phyloP scores from a whole-genome alignment of 2,329 filamentous ascomycete genomes.

The Madurella fahalii region DNA sequence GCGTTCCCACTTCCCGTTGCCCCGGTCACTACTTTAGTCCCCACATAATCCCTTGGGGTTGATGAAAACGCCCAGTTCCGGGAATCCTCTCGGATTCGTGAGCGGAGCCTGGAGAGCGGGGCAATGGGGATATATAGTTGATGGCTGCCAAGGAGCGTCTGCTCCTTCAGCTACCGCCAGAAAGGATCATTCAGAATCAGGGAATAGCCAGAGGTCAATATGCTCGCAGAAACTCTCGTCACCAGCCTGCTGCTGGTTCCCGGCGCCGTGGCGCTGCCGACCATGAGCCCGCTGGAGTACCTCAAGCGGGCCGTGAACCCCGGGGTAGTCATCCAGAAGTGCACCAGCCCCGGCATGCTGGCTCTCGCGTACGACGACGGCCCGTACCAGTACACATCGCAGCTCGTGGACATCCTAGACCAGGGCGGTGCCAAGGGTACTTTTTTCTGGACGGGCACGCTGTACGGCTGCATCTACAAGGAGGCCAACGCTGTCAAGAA shows the following conservation, averaged over 20 bases:
- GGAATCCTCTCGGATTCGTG: neutral
- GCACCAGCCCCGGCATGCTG: constrained; percentile 41
- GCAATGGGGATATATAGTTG: neutral
- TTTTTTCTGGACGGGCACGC: constrained; percentile 50
- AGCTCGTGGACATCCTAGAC: constrained; percentile 49
- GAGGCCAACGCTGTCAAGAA: constrained; percentile 50
- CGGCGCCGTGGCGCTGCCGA: constrained; percentile 15
- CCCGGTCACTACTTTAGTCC: neutral
- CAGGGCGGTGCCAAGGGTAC: constrained; percentile 47
- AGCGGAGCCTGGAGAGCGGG: too few species aligned
- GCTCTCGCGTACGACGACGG: constrained; percentile 54
- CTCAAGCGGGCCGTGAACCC: constrained; percentile 39
- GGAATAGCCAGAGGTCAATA: neutral
- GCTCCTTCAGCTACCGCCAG: neutral
- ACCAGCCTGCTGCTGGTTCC: constrained; percentile 19
- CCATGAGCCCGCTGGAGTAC: constrained; percentile 35
- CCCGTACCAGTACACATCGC: constrained; percentile 45
- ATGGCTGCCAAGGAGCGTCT: neutral
- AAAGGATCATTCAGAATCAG: neutral
- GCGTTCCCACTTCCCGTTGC: neutral
- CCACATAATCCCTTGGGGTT: neutral
- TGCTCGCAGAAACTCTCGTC: constrained; percentile 18
- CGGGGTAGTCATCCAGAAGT: constrained; percentile 44
- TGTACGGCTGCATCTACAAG: constrained; percentile 49
- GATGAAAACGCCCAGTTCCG: neutral